Conservation (phyloP, 352 stramenopile species). For the Phytophthora pluvialis region DNA sequence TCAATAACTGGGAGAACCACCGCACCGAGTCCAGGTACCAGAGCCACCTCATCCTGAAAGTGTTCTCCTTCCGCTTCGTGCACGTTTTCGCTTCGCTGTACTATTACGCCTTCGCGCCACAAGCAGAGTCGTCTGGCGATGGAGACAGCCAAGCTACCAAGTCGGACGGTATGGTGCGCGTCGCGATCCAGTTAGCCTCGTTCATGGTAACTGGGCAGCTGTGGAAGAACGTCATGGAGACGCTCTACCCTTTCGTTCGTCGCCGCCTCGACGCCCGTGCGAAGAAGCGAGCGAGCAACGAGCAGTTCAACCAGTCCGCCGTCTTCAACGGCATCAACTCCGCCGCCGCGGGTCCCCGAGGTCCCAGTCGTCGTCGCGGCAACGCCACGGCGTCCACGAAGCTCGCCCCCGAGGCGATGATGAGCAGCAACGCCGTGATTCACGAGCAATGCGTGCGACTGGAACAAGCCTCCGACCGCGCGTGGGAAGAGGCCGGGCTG, state of each 20-base stretch:
- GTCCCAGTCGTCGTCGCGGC: conserved; percentile 13
- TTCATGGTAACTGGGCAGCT: conserved; percentile 95
- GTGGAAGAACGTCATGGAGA: conserved; percentile 94
- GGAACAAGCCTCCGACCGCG: conserved; percentile 78
- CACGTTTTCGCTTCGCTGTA: conserved; percentile 97
- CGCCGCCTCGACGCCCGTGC: conserved; percentile 48
- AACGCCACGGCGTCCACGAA: conserved; percentile 23
- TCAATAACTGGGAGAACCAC: conserved; percentile 97
- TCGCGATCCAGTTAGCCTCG: conserved; percentile 92
- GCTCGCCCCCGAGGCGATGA: conserved; percentile 20
- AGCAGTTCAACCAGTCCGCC: conserved; percentile 63
- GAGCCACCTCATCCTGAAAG: conserved; percentile 97
- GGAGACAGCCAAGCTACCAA: conserved; percentile 9
- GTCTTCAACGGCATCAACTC: conserved; percentile 56
- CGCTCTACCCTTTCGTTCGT: conserved; percentile 78
- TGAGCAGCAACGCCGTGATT: conserved; percentile 64
- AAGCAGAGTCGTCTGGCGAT: conserved; percentile 11
- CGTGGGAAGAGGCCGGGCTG: conserved; percentile 93
- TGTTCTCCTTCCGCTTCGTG: conserved; percentile 98
- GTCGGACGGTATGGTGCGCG: conserved; percentile 79
- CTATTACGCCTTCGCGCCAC: conserved; percentile 93
- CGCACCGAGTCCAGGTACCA: conserved; percentile 83
- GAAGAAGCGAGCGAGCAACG: conserved; percentile 68
- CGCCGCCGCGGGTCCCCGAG: conserved; percentile 15
- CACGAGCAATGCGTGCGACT: conserved; percentile 82